A percentile compares a stretch with the other conserved stretches of the same genome.
Evolutionary conservation across 306 rosid species (phyloP).

Genomic region (Citrullus mucosospermus): DNA sequence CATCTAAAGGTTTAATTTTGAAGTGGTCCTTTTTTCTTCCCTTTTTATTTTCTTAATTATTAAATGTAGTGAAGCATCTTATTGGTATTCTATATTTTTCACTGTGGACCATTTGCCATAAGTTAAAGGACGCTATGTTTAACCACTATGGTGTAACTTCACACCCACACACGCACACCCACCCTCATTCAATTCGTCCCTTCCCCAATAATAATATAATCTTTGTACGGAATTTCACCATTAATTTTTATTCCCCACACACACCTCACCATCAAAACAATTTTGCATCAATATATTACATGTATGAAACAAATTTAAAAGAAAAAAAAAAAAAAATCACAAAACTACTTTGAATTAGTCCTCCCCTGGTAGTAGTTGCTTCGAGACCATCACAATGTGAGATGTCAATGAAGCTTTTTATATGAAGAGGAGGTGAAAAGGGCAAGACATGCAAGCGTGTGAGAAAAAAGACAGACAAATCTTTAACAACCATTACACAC

Average conservation of each 20-base stretch:
- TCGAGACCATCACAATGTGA: too few relatives aligned
- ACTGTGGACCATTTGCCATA: constrained; percentile 54
- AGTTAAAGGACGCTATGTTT: constrained; percentile 28
- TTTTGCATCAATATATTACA: too few relatives aligned
- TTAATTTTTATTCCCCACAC: not conserved
- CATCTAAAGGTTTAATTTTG: not conserved
- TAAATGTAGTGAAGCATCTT: constrained; percentile 32
- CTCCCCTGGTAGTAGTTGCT: too few relatives aligned
- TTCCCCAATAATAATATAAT: not conserved
- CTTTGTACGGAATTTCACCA: not conserved
- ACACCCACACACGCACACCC: not conserved
- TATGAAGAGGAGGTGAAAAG: constrained; percentile 42
- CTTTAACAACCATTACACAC: constrained; percentile 25
- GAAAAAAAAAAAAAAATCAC: too few relatives aligned
- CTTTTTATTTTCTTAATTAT: constrained; percentile 17
- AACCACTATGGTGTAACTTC: constrained; percentile 9
- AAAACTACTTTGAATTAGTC: too few relatives aligned
- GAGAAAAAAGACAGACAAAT: constrained; percentile 33
- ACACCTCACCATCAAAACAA: too few relatives aligned
- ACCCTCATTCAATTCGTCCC: not conserved
- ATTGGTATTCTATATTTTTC: constrained; percentile 27
- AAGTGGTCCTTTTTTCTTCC: constrained; percentile 6
- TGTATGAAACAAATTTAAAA: too few relatives aligned
- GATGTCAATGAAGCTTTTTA: not conserved
- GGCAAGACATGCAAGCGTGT: constrained; percentile 73